Evolutionary conservation across 2,329 filamentous ascomycete species (phyloP), one percentile per base, ranked within the genome.

Genomic region (Purpureocillium takamizusanense): DNA sequence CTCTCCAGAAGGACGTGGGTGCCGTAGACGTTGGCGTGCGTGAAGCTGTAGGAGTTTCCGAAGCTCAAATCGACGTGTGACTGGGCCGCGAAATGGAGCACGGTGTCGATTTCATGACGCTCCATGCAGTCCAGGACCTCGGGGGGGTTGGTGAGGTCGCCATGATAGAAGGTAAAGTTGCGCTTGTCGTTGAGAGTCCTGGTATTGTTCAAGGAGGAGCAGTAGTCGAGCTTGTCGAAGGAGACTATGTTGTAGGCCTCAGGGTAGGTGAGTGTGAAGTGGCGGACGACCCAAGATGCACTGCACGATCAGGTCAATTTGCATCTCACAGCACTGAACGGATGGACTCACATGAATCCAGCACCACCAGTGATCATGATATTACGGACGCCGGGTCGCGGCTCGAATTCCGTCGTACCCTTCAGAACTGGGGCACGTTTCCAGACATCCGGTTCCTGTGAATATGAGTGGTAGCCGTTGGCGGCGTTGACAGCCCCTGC

Each of bases 51-150:
- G 9, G 83, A 86, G 62, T 90, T 87, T 36, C 82, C 82, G 52
- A 92, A 92, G 54, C 81, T 86, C 50, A 87, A 61, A 51, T 90
- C 84, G 36, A 92, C 86, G 54, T 90, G 85, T 7, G 83, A 86
- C 61, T 88, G 82, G n/a, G 86, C 86, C 3, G 86, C 86, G 52
- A 92, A 88, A 59, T 90, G 85, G 58, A 90, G 78, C 44, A 92
- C 72, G 37, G 83, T 87, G 56, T 90, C 86, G 50, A 90, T 82
- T 27, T 76, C 71, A 63, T 86, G 70, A 43, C 76, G 72, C 56
- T 82, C 72, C 53, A 90, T 72, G 54, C 80, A 86, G 49, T 76
- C 73, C 45, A 83, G 70, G 3, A 90, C 82, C 51, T 85, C 77
- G 6, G 68, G 65, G 1, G 79, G 78, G 46, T 81, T 78, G 25